A percentile compares a stretch with the other conserved stretches of the same genome.
Evolutionary conservation across 1,139 yeast genomes (phyloP).

Genomic region (Insectozyma bohioensis): DNA sequence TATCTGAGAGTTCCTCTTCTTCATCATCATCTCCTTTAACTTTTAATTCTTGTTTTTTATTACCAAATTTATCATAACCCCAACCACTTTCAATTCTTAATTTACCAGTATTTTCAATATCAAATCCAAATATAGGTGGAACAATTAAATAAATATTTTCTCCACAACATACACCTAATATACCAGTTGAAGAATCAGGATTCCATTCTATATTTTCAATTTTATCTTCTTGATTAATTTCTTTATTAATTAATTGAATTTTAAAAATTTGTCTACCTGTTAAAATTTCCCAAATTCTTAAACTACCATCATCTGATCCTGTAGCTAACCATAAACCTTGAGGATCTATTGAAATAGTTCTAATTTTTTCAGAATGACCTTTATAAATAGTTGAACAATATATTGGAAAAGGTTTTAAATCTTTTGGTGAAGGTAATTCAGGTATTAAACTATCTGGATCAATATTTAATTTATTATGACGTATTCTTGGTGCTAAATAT

Average conservation of each 20-base stretch:
- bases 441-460: constrained; percentile 97
- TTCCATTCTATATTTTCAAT: constrained; percentile 89
- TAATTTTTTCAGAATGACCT: constrained; percentile 83
- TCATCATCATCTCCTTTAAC: constrained; percentile 45
- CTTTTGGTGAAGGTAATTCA: constrained; percentile 95
- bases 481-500: constrained; percentile 94
- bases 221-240: constrained; percentile 64
- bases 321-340: constrained; percentile 95
- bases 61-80: constrained; percentile 82
- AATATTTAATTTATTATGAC: constrained; percentile 85
- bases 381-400: constrained; percentile 78
- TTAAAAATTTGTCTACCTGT: constrained; percentile 93
- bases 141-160: constrained; percentile 75
- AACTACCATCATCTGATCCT: constrained; percentile 95
- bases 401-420: constrained; percentile 97
- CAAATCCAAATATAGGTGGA: constrained; percentile 90
- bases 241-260: constrained; percentile 49
- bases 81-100: constrained; percentile 85
- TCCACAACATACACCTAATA: constrained; percentile 83
- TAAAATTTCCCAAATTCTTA: constrained; percentile 93
- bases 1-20: constrained; percentile 23
- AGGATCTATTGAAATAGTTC: constrained; percentile 84
- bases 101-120: constrained; percentile 78
- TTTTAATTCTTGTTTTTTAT: constrained; percentile 46
- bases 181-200: constrained; percentile 70